These are phyloP conservation scores for Castanopsis chinensis DNA, from an alignment of 306 rosid species.

Conservation along the genomic window DNA sequence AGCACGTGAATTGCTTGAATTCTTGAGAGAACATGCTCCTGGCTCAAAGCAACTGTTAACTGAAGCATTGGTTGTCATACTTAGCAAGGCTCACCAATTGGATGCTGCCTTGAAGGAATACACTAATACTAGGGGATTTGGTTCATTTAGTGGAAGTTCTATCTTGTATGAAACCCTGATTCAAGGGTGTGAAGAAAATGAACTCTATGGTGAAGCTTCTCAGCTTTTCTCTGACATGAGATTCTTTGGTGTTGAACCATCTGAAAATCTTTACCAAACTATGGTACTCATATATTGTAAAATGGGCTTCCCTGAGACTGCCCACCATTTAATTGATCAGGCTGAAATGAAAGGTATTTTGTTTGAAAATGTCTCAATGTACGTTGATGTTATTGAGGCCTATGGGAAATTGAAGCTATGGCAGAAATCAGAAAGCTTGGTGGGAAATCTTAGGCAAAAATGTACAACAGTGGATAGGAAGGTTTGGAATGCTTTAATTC, in stretches of 20 bases:
- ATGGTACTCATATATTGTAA: conserved; percentile 70
- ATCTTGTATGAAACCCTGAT: conserved; percentile 67
- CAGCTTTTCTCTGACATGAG: conserved; percentile 87
- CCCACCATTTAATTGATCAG: conserved; percentile 65
- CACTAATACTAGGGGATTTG: conserved; percentile 48
- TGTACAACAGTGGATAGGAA: conserved; percentile 57
- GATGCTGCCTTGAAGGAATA: conserved; percentile 80
- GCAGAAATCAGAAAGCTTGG: conserved; percentile 94
- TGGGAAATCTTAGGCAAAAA: conserved; percentile 65
- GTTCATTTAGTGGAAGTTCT: conserved; percentile 53
- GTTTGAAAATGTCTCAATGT: conserved; percentile 38
- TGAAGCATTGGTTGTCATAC: conserved; percentile 74
- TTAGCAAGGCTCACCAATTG: conserved; percentile 69
- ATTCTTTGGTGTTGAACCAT: conserved; percentile 67
- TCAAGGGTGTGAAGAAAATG: conserved; percentile 70
- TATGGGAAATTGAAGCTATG: conserved; percentile 80
- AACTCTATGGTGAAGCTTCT: conserved; percentile 63
- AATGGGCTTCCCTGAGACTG: conserved; percentile 82
- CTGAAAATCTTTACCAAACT: conserved; percentile 52
- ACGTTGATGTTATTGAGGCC: conserved; percentile 58
- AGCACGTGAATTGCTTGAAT: conserved; percentile 85
- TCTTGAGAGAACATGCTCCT: conserved; percentile 64
- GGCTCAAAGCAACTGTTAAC: conserved; percentile 55
- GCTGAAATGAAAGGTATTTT: conserved; percentile 54
- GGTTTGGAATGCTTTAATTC: conserved; percentile 90